Percentiles rank a stretch among this genome's conserved stretches.
Conservation (phyloP, 768 basidiomycete species). For the Imleria badia region DNA sequence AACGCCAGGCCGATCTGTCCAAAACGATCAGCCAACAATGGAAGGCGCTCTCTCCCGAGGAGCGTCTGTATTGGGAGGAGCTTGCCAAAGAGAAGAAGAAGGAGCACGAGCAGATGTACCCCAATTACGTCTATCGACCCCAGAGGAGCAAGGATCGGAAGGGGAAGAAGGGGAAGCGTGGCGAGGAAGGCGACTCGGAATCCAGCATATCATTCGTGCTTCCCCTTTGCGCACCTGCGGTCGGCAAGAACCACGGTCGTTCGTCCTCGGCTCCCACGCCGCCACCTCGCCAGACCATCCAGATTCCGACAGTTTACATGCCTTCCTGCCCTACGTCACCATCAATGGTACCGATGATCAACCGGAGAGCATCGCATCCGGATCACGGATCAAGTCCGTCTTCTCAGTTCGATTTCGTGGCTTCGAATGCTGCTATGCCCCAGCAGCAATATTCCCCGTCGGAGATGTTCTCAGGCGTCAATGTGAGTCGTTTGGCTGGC, state of each 20-base stretch:
- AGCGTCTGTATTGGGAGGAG: slow-evolving; percentile 72
- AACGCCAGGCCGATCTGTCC: slow-evolving; percentile 75
- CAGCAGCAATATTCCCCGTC: slow-evolving; percentile 37
- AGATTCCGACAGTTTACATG: slow-evolving; percentile 62
- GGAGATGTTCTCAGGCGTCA: slow-evolving; percentile 30
- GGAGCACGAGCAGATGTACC: slow-evolving; percentile 74
- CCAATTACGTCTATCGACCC: slow-evolving; percentile 77
- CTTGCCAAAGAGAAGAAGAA: slow-evolving; percentile 77
- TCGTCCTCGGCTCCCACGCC: slow-evolving; percentile 64
- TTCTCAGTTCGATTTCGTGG: slow-evolving; percentile 56
- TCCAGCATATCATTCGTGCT: slow-evolving; percentile 50
- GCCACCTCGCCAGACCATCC: slow-evolving; percentile 64
- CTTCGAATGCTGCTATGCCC: slow-evolving; percentile 43
- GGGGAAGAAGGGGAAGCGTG: slow-evolving; percentile 42
- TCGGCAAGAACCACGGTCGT: slow-evolving; percentile 44
- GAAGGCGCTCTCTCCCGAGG: slow-evolving; percentile 65
- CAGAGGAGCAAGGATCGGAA: slow-evolving; percentile 54
- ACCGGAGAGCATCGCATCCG: slow-evolving; percentile 54
- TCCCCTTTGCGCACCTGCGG: slow-evolving; percentile 39
- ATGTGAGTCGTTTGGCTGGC: slow-evolving; percentile 38
- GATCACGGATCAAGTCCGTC: slow-evolving; percentile 43
- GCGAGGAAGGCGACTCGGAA: slow-evolving; percentile 49
- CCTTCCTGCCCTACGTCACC: slow-evolving; percentile 68
- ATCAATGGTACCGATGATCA: slow-evolving; percentile 53
- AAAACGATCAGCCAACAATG: slow-evolving; percentile 83